Conservation (phyloP, 371 early-diverging fungal genomes). For the Mucor circinelloides region DNA sequence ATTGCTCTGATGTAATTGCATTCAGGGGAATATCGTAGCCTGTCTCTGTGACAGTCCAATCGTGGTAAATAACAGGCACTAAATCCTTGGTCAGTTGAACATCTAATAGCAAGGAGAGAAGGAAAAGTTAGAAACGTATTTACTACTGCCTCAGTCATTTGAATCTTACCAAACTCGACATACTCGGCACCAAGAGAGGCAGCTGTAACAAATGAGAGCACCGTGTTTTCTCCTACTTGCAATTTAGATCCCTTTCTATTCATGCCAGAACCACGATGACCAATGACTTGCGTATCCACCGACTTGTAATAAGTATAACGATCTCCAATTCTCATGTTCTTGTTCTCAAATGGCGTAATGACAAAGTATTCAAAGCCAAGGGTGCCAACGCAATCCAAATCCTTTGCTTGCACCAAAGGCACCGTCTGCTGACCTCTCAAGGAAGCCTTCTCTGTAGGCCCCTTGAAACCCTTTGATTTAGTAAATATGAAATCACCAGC, state of each 20-base stretch:
- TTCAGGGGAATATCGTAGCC: slow-evolving; percentile 81
- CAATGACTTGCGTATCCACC: slow-evolving; percentile 76
- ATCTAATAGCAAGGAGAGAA: slow-evolving; percentile 52
- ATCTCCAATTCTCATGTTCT: slow-evolving; percentile 58
- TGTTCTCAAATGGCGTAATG: slow-evolving; percentile 68
- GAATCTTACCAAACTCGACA: slow-evolving; percentile 87
- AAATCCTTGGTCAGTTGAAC: slow-evolving; percentile 94
- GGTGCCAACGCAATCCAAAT: slow-evolving; percentile 63
- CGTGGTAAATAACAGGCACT: slow-evolving; percentile 94
- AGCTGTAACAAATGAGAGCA: slow-evolving; percentile 89
- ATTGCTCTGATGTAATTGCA: slow-evolving; percentile 74
- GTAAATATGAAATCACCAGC: slow-evolving; percentile 52
- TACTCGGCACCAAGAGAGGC: slow-evolving; percentile 86
- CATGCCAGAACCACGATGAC: slow-evolving; percentile 97
- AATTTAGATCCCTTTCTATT: slow-evolving; percentile 65
- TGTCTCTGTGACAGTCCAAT: slow-evolving; percentile 90
- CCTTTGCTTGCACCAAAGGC: slow-evolving; percentile 56
- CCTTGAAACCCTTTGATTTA: slow-evolving; percentile 42
- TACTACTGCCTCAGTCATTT: too few relatives aligned
- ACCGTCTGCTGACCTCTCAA: slow-evolving; percentile 58
- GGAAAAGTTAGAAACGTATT: too few relatives aligned
- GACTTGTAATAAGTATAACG: slow-evolving; percentile 69
- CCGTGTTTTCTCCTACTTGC: slow-evolving; percentile 94
- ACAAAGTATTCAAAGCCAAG: slow-evolving; percentile 68
- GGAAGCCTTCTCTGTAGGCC: slow-evolving; percentile 39